Base-by-base conservation (phyloP, 2,329 filamentous ascomycete species). In the Aspergillus japonicus region DNA sequence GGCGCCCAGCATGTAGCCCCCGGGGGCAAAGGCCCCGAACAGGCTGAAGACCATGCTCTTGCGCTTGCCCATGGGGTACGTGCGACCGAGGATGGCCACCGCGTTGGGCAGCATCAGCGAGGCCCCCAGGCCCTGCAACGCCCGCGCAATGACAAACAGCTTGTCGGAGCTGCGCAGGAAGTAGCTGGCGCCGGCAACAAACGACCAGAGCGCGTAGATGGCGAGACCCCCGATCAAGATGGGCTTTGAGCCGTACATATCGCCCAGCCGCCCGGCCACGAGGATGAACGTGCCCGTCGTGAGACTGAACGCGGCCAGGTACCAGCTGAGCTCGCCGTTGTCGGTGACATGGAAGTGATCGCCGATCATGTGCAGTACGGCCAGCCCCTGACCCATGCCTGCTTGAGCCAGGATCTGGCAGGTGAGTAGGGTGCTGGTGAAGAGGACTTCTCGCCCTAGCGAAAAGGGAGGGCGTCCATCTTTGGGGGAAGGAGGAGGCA, bases 51-150 rank as follows among this genome's bases (percentile, higher is more conserved):
- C 80, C 73, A 88, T 82, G 50, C 83, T 80, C 70, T 88, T 88
- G 51, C 81, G 77, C 48, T 71, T 74, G 0, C 86, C 85, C 0
- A 83, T 82, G 0, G 79, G 74, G 64, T 87, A 89, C 0, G 81
- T 79, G 1, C 77, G 75, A 8, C 85, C 87, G 0, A 89, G 70
- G n/a, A 90, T 78, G 2, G 86, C 87, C 12, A 89, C 72, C 0
- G 80, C 85, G 64, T 89, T 90, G 1, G 88, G 88, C 24, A 90
- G 75, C 5, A 82, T 75, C n/a, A 90, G 75, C 0, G 86, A 85
- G 0, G 86, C 84, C 0, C 87, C 88, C 7, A 77, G 73, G 3
- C 75, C 85, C 60, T 87, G 84, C 2, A 87, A 69, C 0, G 81
- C 83, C 5, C 85, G 78, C 24, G 78, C 77, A 26, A 80, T 75